Conservation (phyloP, 495 filamentous ascomycete species). For the Penicillium goetzii region DNA sequence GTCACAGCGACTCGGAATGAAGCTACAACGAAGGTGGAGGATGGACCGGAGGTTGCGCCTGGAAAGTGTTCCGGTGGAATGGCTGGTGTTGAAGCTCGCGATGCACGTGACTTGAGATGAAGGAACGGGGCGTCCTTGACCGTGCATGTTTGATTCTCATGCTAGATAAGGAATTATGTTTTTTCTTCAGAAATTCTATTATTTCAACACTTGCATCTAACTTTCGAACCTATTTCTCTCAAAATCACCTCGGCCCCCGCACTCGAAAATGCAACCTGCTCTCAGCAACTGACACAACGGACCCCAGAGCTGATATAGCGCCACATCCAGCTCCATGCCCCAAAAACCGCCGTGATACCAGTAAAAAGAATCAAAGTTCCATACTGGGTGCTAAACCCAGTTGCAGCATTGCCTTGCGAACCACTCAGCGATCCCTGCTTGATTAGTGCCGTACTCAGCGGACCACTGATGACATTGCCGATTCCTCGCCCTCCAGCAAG, state of each 20-base stretch:
- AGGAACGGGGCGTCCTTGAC: neutral
- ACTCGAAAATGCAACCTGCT: neutral
- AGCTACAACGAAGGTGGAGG: slow-evolving; percentile 17
- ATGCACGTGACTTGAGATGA: slow-evolving; percentile 14
- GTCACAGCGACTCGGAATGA: slow-evolving; percentile 21
- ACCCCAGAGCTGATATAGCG: slow-evolving; percentile 26
- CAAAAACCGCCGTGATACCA: slow-evolving; percentile 44
- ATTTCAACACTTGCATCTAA: neutral
- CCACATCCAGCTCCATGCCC: slow-evolving; percentile 45
- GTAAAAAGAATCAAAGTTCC: slow-evolving; percentile 53
- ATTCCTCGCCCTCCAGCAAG: slow-evolving; percentile 67
- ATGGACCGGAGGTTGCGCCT: slow-evolving; percentile 15
- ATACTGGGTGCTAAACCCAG: slow-evolving; percentile 46
- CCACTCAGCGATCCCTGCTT: slow-evolving; percentile 33
- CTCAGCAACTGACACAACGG: slow-evolving; percentile 11
- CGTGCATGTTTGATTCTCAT: neutral
- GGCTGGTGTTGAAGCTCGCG: slow-evolving; percentile 14
- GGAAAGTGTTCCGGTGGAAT: slow-evolving; percentile 16
- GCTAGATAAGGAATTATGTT: neutral
- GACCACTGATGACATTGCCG: slow-evolving; percentile 64
- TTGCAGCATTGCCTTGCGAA: slow-evolving; percentile 18
- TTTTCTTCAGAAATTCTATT: neutral
- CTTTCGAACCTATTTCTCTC: neutral
- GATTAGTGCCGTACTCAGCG: slow-evolving; percentile 61
- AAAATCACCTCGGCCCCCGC: neutral